Percentiles rank a stretch among this genome's conserved stretches.
These are phyloP conservation scores for Rhododendron mucronatum DNA, from an alignment of 148 eudicot species.

Conservation along the genomic window DNA sequence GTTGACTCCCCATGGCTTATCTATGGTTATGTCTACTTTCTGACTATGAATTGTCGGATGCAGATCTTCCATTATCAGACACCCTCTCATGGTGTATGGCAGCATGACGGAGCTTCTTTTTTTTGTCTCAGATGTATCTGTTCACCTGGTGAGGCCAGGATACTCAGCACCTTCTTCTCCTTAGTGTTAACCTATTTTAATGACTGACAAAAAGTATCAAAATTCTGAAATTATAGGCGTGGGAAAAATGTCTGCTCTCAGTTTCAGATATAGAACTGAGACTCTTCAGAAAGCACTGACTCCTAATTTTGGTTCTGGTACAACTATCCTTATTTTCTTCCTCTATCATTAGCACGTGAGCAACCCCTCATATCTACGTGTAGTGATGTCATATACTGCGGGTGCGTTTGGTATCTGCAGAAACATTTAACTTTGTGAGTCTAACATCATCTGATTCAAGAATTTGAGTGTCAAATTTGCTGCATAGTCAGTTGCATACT, in stretches of 20 bases:
- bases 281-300: not conserved
- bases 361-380: not conserved
- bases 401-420: too few relatives aligned
- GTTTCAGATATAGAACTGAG: not conserved
- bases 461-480: not conserved
- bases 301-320: not conserved
- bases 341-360: not conserved
- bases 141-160: slow-evolving; percentile 10
- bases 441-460: slow-evolving; percentile 13
- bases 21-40: not conserved
- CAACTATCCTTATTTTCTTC: not conserved
- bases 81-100: not conserved
- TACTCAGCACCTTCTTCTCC: not conserved
- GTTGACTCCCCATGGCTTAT: not conserved
- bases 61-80: not conserved
- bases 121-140: not conserved
- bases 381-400: not conserved
- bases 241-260: not conserved
- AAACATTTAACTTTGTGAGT: not conserved
- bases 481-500: not conserved
- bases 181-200: not conserved
- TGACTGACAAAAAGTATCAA: not conserved
- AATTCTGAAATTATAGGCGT: slow-evolving; percentile 5
- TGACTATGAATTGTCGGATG: not conserved
- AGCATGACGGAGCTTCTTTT: not conserved